Evolutionary conservation across 768 basidiomycete genomes (phyloP).

Genomic region (Tulasnella sp.): DNA sequence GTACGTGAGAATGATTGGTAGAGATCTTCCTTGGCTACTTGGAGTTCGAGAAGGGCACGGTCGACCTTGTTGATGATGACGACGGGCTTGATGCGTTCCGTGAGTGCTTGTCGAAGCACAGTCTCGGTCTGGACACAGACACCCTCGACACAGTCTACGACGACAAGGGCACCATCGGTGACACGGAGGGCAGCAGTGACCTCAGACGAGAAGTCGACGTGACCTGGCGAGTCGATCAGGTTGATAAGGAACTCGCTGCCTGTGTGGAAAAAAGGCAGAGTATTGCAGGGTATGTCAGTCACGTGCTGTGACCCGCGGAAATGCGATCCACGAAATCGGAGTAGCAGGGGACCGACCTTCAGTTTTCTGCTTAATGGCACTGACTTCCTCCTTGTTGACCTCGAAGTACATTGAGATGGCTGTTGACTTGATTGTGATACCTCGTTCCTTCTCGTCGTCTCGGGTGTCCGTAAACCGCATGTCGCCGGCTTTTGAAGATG

Average conservation of each 20-base stretch:
- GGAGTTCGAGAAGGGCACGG: slow-evolving; percentile 96
- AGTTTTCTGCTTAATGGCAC: slow-evolving; percentile 88
- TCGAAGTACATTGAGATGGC: slow-evolving; percentile 99
- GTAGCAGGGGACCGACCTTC: slow-evolving; percentile 47
- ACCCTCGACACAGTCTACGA: slow-evolving; percentile 99
- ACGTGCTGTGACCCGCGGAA: slow-evolving; percentile 20
- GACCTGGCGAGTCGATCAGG: slow-evolving; percentile 98
- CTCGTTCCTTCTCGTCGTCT: slow-evolving; percentile 97
- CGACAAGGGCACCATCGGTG: slow-evolving; percentile 98
- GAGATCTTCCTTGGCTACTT: slow-evolving; percentile 92
- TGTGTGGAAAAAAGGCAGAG: slow-evolving; percentile 29
- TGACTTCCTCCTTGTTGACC: slow-evolving; percentile 80
- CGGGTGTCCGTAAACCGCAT: slow-evolving; percentile 96
- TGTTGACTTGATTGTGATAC: slow-evolving; percentile 99
- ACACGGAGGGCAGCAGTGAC: slow-evolving; percentile 99
- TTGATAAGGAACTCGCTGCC: slow-evolving; percentile 99
- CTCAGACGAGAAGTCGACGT: slow-evolving; percentile 99
- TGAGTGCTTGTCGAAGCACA: slow-evolving; percentile 91
- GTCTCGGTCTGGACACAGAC: slow-evolving; percentile 99
- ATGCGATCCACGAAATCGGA: neutral
- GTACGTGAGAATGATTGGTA: slow-evolving; percentile 98
- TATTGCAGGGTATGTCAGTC: neutral
- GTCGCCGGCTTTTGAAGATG: slow-evolving; percentile 87
- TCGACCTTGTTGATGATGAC: slow-evolving; percentile 99
- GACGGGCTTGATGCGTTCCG: slow-evolving; percentile 99